A percentile compares a stretch with the other conserved stretches of the same genome.
Evolutionary conservation across 176 grass and related monocot species (phyloP).

Genomic region (Hordeum vulgare): DNA sequence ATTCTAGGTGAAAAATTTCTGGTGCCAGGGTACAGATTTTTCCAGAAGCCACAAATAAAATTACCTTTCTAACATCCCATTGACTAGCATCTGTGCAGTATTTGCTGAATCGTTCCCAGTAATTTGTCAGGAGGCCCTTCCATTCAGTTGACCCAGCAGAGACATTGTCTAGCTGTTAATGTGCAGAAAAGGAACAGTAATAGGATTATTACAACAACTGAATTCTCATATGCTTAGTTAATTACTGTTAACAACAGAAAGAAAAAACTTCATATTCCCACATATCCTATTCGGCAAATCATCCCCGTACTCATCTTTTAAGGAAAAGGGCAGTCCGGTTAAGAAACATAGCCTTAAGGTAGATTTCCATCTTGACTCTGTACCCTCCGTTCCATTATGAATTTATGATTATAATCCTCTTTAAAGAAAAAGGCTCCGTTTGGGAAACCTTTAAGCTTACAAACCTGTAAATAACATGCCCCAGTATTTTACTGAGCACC

Average conservation of each 20-base stretch:
- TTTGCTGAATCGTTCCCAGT: constrained; percentile 86
- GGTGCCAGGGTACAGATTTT: not conserved
- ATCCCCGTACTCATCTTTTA: not conserved
- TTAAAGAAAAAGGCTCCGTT: not conserved
- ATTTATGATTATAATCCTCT: not conserved
- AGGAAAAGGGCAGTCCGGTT: not conserved
- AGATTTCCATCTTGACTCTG: not conserved
- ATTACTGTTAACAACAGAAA: not conserved
- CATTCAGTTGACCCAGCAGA: constrained; percentile 89
- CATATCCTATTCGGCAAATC: not conserved
- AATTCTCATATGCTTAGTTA: not conserved
- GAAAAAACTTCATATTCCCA: not conserved
- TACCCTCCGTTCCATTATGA: not conserved
- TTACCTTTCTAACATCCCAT: constrained; percentile 68
- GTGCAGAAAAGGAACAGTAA: constrained; percentile 18
- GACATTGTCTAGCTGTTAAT: constrained; percentile 88
- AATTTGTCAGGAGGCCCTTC: constrained; percentile 84
- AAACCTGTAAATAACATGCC: not conserved
- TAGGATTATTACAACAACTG: not conserved
- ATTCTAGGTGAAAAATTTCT: not conserved
- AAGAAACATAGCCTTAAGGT: not conserved
- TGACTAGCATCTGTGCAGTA: constrained; percentile 56
- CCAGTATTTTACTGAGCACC: not conserved
- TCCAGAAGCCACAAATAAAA: not conserved
- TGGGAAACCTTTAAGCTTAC: not conserved